phyloP scores from a whole-genome alignment of 768 basidiomycete genomes.

The Asterophora lycoperdoides region DNA sequence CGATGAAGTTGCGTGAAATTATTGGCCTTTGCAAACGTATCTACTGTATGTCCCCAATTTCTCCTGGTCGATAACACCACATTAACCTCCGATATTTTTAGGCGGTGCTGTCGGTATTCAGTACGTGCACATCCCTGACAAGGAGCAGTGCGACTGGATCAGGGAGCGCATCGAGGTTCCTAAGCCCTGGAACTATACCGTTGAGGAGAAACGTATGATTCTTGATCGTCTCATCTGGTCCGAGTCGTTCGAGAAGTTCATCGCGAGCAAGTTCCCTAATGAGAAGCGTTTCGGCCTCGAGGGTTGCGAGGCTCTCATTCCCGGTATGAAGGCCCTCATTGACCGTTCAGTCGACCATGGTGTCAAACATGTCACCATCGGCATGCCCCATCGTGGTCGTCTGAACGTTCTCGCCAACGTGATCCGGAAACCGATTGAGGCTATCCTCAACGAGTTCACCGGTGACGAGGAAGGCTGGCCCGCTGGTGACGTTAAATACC shows the following conservation, averaged over 20 bases:
- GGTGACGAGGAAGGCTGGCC: conserved; percentile 71
- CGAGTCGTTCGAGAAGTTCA: conserved; percentile 99
- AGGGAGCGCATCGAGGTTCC: conserved; percentile 93
- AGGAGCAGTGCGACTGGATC: conserved; percentile 99
- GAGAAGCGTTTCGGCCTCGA: conserved; percentile 99
- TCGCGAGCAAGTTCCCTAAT: conserved; percentile 97
- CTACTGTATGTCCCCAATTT: conserved; percentile 68
- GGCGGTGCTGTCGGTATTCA: conserved; percentile 88
- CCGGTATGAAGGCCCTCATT: conserved; percentile 99
- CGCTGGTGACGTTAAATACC: conserved; percentile 98
- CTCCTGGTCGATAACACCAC: neutral
- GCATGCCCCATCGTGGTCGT: conserved; percentile 99
- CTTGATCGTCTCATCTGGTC: conserved; percentile 99
- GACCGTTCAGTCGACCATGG: conserved; percentile 97
- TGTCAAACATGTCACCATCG: conserved; percentile 93
- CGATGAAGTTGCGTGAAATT: conserved; percentile 89
- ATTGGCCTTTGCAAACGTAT: conserved; percentile 87
- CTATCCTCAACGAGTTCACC: conserved; percentile 94
- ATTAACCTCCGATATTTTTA: conserved; percentile 25
- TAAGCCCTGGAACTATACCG: conserved; percentile 94
- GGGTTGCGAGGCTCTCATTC: conserved; percentile 95
- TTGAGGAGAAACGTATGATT: conserved; percentile 99
- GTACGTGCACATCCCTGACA: conserved; percentile 95
- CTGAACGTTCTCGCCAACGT: conserved; percentile 98
- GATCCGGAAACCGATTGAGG: conserved; percentile 97